Evolutionary conservation across 306 rosid genomes (phyloP), one percentile per base, ranked within the genome.

Genomic region (Canavalia gladiata): DNA sequence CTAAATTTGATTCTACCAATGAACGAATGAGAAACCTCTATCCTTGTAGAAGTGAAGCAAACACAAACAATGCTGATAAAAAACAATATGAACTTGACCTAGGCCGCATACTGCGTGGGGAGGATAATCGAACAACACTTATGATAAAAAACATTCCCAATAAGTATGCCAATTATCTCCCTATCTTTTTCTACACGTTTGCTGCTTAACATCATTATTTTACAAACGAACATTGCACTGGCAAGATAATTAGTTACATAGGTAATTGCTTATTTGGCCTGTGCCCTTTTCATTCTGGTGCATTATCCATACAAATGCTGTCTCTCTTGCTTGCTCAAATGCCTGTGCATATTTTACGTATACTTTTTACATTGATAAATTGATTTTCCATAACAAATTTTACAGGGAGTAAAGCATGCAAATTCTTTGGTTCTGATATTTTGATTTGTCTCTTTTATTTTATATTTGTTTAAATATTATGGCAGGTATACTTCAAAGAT

Each of bases 111-210:
- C 65, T 84, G 68, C 83, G 68, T 7, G 94, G 95, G 58, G 95
- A 91, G 34, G 97, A 92, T 89, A 83, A 60, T 74, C 86, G 97
- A 72, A 91, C 97, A 52, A 92, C 97, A 0, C 90, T 92, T 68
- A 92, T 92, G 97, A 91, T 92, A 56, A 92, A 92, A 85, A 92
- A 92, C 78, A 92, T 92, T 79, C 97, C 97, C 62, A 92, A 92
- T 87, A 92, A 92, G 97, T 92, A 90, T 47, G 91, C 64, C 31
- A 45, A 52, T 81, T 75, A 37, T 74, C 75, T 77, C 51, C 46
- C 35, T 55, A 65, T 57, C 50, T 41, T n/a, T 74, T 81, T 47
- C 7, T 35, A 2, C 42, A 73, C 7, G 28, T 47, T 85, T 57
- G 29, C 69, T 82, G 82, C 59, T 54, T 58, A 58, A 56, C 76